A percentile compares a stretch with the other conserved stretches of the same genome.
Conservation (phyloP, 176 grass and related monocot species). For the Avena insularis region DNA sequence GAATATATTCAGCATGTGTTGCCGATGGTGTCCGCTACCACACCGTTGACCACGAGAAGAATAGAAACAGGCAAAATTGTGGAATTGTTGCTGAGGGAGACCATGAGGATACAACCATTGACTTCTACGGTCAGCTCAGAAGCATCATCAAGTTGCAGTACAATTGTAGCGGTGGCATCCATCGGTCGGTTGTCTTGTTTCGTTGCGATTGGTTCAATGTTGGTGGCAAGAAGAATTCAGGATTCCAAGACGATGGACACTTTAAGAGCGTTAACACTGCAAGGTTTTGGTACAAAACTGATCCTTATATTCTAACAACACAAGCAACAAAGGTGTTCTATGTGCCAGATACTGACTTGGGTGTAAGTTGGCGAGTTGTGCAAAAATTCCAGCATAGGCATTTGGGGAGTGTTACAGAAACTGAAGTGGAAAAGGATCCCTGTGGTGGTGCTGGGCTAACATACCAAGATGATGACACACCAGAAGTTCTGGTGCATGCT, state of each 20-base stretch:
- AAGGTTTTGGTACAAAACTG: neutral
- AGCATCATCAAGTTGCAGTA: neutral
- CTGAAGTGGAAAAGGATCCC: too few relatives aligned
- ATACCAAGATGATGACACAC: too few relatives aligned
- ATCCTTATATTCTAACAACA: neutral
- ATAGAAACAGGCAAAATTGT: neutral
- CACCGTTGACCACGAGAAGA: neutral
- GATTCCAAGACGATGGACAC: neutral
- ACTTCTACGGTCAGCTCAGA: neutral
- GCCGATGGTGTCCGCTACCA: neutral
- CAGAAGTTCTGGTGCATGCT: too few relatives aligned
- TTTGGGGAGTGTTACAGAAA: too few relatives aligned
- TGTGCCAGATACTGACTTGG: too few relatives aligned
- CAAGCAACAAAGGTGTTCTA: neutral
- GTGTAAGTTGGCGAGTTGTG: too few relatives aligned
- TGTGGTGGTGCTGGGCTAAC: too few relatives aligned
- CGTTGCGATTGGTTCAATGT: neutral
- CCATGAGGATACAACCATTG: neutral
- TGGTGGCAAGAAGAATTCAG: neutral
- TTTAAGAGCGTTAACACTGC: neutral
- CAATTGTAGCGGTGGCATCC: neutral
- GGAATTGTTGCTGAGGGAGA: neutral
- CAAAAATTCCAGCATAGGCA: too few relatives aligned
- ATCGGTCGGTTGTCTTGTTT: neutral
- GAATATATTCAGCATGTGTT: neutral